phyloP scores from a whole-genome alignment of 148 eudicot genomes.

The Mesembryanthemum crystallinum region DNA sequence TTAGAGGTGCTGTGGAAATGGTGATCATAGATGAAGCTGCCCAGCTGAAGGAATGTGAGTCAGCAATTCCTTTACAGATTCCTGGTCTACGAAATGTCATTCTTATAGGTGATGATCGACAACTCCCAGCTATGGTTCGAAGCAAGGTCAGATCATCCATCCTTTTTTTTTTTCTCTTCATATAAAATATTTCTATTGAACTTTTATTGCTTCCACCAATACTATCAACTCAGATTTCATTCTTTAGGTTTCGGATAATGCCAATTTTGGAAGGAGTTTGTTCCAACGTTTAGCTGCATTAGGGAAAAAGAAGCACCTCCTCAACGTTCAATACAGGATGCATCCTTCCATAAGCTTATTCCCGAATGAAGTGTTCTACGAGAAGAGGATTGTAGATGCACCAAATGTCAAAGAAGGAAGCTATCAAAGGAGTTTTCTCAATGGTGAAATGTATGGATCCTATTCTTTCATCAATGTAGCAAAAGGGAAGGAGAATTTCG shows the following conservation, averaged over 20 bases:
- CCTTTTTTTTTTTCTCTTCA: too few relatives aligned
- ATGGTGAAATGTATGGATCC: constrained; percentile 31
- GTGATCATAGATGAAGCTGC: constrained; percentile 63
- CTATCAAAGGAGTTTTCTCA: constrained; percentile 26
- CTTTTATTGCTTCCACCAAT: not conserved
- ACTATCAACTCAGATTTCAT: not conserved
- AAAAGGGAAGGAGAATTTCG: constrained; percentile 41
- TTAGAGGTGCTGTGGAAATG: constrained; percentile 23
- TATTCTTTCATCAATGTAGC: constrained; percentile 46
- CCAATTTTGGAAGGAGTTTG: constrained; percentile 59
- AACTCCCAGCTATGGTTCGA: constrained; percentile 52
- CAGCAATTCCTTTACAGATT: constrained; percentile 48
- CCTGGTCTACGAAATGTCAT: constrained; percentile 41
- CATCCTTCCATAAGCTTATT: constrained; percentile 65
- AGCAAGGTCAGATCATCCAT: constrained; percentile 29
- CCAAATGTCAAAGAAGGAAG: constrained; percentile 30
- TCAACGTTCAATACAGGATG: constrained; percentile 58
- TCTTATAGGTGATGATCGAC: constrained; percentile 57
- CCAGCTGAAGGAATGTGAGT: constrained; percentile 64
- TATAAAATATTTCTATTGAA: not conserved
- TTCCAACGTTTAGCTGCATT: constrained; percentile 43
- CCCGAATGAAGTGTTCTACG: constrained; percentile 45
- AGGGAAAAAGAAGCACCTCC: constrained; percentile 51
- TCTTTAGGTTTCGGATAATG: constrained; percentile 37
- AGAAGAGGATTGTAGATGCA: constrained; percentile 37